These are phyloP conservation scores for Starmera caribaea DNA, from an alignment of 805 yeast species.

Conservation along the genomic window DNA sequence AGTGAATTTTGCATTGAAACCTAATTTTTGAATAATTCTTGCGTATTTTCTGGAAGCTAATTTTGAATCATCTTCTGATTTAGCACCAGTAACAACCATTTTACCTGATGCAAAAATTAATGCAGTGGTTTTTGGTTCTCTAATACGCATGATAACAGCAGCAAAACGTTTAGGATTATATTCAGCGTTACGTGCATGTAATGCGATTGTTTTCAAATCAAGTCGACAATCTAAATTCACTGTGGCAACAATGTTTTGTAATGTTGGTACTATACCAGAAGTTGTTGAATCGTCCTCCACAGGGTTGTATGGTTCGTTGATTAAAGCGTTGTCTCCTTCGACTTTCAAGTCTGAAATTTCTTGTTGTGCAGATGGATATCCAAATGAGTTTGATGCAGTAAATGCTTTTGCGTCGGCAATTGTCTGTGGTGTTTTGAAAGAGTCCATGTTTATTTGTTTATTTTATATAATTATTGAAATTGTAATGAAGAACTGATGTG, in stretches of 20 bases:
- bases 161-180: slow-evolving; percentile 98
- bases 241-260: slow-evolving; percentile 93
- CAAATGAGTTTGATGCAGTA: slow-evolving; percentile 18
- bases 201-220: slow-evolving; percentile 92
- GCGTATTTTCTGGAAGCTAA: slow-evolving; percentile 97
- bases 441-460: slow-evolving; percentile 11
- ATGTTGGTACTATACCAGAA: slow-evolving; percentile 92
- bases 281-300: slow-evolving; percentile 59
- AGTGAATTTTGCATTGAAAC: slow-evolving; percentile 95
- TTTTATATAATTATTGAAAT: neutral
- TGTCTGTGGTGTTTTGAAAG: slow-evolving; percentile 19
- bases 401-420: slow-evolving; percentile 20
- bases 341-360: slow-evolving; percentile 15
- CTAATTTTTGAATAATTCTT: slow-evolving; percentile 93
- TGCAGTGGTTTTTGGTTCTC: slow-evolving; percentile 98
- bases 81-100: slow-evolving; percentile 99
- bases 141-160: slow-evolving; percentile 97
- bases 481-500: neutral
- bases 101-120: slow-evolving; percentile 96
- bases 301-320: slow-evolving; percentile 3
- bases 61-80: slow-evolving; percentile 97
- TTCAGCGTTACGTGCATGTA: slow-evolving; percentile 98
- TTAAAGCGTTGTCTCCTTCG: slow-evolving; percentile 4
- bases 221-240: slow-evolving; percentile 93
- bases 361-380: slow-evolving; percentile 19